phyloP scores from a whole-genome alignment of 495 filamentous ascomycete genomes.

The Aspergillus indologenus region DNA sequence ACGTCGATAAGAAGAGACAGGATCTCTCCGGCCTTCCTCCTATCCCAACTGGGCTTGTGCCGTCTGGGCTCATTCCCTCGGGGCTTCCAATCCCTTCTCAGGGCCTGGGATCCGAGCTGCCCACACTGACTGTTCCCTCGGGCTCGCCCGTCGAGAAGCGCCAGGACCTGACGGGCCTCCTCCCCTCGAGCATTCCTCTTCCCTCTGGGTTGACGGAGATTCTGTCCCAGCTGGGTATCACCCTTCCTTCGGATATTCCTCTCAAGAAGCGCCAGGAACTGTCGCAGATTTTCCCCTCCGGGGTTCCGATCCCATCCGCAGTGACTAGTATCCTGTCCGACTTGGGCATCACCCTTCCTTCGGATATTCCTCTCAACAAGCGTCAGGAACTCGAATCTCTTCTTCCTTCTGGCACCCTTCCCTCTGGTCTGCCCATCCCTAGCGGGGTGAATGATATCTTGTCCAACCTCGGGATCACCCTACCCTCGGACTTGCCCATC shows the following conservation, averaged over 20 bases:
- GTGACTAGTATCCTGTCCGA: background rate
- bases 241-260: conserved; percentile 1
- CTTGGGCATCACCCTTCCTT: conserved; percentile 5
- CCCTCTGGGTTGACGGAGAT: background rate
- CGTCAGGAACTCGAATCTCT: background rate
- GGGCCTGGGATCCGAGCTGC: background rate
- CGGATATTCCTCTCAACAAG: conserved; percentile 1
- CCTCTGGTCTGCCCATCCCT: background rate
- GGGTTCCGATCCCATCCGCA: background rate
- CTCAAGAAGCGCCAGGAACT: background rate
- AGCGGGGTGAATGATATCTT: background rate
- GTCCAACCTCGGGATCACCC: background rate
- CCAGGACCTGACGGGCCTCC: conserved; percentile 20
- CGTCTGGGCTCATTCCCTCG: background rate
- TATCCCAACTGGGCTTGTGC: background rate
- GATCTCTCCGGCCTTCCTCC: background rate
- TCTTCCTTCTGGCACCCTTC: conserved; percentile 4
- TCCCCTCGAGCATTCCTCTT: background rate
- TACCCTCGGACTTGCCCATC: background rate
- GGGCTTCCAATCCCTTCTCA: background rate
- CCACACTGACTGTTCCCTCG: background rate
- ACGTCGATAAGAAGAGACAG: background rate
- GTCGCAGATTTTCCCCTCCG: background rate
- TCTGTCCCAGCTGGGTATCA: conserved; percentile 14
- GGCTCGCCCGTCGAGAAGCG: conserved; percentile 38